A percentile compares a stretch with the other conserved stretches of the same genome.
These are phyloP conservation scores for Filobasidium floriforme DNA, from an alignment of 768 basidiomycete species.

Conservation along the genomic window DNA sequence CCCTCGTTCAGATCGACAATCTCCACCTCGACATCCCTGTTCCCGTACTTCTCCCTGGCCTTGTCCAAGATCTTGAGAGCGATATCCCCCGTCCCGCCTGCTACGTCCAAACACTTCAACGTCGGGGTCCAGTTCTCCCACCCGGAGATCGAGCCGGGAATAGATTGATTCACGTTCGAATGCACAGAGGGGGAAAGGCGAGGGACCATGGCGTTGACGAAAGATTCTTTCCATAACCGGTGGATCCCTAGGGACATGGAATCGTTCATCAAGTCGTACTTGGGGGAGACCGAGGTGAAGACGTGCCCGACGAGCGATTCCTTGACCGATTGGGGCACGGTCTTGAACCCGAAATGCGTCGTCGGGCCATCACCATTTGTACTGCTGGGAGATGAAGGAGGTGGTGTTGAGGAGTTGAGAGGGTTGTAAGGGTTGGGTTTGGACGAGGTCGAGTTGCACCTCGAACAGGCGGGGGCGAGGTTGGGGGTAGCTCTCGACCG, in stretches of 20 bases:
- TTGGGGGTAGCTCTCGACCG: neutral
- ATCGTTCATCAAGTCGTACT: constrained; percentile 98
- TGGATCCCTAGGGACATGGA: constrained; percentile 96
- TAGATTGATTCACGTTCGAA: constrained; percentile 24
- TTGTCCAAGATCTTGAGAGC: constrained; percentile 86
- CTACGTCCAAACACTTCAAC: constrained; percentile 81
- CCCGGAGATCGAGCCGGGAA: no score
- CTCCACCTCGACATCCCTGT: constrained; percentile 79
- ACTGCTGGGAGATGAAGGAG: neutral
- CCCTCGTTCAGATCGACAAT: constrained; percentile 90
- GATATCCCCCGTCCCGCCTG: constrained; percentile 94
- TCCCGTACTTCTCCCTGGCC: constrained; percentile 77
- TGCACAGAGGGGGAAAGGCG: constrained; percentile 49
- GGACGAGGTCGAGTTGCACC: constrained; percentile 9
- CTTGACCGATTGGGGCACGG: constrained; percentile 76
- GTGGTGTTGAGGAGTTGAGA: neutral
- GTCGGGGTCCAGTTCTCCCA: constrained; percentile 56
- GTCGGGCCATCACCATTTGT: constrained; percentile 25
- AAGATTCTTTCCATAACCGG: constrained; percentile 91
- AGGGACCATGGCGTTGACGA: constrained; percentile 66
- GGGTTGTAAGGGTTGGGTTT: constrained; percentile 1
- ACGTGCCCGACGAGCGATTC: constrained; percentile 85
- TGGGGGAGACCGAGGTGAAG: constrained; percentile 89
- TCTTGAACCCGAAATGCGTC: constrained; percentile 88
- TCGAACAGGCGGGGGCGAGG: neutral